Evolutionary conservation across 164 flowering plant genomes (phyloP), one percentile per base, ranked within the genome.

Genomic region (Stephania yunnanensis): DNA sequence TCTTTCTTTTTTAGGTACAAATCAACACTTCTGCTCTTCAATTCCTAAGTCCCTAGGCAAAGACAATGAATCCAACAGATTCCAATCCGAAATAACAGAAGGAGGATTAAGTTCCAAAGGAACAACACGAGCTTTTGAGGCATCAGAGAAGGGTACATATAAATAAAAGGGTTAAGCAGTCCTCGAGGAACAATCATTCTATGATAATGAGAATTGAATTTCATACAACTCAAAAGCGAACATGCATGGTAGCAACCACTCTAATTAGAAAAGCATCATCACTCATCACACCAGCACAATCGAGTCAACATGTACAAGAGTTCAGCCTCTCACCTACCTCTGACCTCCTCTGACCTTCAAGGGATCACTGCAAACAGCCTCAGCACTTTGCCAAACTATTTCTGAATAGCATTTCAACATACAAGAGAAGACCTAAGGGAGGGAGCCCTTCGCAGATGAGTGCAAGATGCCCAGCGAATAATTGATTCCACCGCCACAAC

Each of bases 391-490:
- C 29, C 30, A 30, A 13, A 13, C 50, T 4, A 7, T 1, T 30
- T 61, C 64, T 45, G 11, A 61, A 68, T 46, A 30, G 25, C 50
- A 46, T 30, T 72, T 85, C 84, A 93, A 82, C 91, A 93, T 8
- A 91, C 97, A 36, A 91, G 90, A 50, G 98, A 93, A 9, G 86
- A 89, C 77, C 87, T 85, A 70, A 93, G 87, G 50, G 98, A 89
- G 15, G 91, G 81, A 8, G 89, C 85, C 19, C 85, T 86, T 2
- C 92, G 84, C 65, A 93, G 81, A 78, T 87, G 79, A 0, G 98
- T 92, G 86, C 97, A 92, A 20, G 98, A 94, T 13, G 93, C 93
- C 98, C 98, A 94, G 6, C 98, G 89, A 55, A 94, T 88, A 5
- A 94, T 86, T 12, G 98, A 91, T 78, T 90, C 97, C 1, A 90